Percentiles rank a stretch among this genome's conserved stretches.
Conservation (phyloP, 306 rosid genomes). For the Ammopiptanthus mongolicus region DNA sequence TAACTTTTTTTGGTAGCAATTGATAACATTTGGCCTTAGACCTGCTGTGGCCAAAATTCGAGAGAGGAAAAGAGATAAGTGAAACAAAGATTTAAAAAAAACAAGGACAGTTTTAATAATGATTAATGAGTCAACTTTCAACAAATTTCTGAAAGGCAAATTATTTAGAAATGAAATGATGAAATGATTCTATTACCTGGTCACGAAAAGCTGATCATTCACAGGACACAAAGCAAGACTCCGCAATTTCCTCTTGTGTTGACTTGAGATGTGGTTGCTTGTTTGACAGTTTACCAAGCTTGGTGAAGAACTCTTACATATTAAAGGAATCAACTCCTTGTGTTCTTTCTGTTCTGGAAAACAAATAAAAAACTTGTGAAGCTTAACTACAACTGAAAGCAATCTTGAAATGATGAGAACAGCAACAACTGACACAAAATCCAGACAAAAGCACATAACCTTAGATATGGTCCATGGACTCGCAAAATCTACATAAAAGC, state of each 20-base stretch:
- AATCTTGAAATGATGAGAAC: not conserved
- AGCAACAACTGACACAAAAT: not conserved
- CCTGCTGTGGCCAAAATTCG: not conserved
- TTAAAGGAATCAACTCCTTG: conserved; percentile 63
- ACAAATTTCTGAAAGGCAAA: not conserved
- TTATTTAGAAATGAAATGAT: conserved; percentile 9
- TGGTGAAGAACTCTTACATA: conserved; percentile 49
- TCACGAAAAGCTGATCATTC: conserved; percentile 78
- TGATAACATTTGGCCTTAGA: not conserved
- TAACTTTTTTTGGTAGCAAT: not conserved
- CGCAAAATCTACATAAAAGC: not conserved
- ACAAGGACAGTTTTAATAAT: not conserved
- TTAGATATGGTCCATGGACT: not conserved
- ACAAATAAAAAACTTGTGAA: conserved; percentile 17
- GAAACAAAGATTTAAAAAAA: not conserved
- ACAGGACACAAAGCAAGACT: conserved; percentile 74
- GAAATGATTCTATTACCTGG: conserved; percentile 52
- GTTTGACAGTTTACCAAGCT: conserved; percentile 42
- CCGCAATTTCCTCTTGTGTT: conserved; percentile 92
- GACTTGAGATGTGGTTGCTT: conserved; percentile 73
- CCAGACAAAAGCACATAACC: conserved; percentile 9
- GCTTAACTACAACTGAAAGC: conserved; percentile 7
- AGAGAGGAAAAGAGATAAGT: not conserved
- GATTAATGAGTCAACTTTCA: not conserved
- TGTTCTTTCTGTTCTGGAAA: conserved; percentile 80